Conservation (phyloP, 768 basidiomycete genomes). For the Cyclocybe cylindracea region DNA sequence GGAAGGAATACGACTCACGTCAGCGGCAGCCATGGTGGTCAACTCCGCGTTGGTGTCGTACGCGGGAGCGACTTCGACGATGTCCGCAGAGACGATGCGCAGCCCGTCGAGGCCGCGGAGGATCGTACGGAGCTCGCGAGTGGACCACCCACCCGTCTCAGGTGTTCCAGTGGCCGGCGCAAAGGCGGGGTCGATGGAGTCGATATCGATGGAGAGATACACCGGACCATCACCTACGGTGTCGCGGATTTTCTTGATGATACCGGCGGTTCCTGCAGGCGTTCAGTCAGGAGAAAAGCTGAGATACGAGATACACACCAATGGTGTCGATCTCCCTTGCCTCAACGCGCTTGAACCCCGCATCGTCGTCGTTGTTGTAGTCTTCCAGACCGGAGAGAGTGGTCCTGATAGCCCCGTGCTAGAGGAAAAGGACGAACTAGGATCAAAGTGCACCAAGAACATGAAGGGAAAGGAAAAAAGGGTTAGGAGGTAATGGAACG, state of each 20-base stretch:
- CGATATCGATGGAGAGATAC: constrained; percentile 80
- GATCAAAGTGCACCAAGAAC: constrained; percentile 55
- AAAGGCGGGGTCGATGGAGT: constrained; percentile 79
- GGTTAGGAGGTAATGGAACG: constrained; percentile 19
- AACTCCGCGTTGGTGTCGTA: constrained; percentile 58
- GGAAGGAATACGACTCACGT: constrained; percentile 28
- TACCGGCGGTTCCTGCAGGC: constrained; percentile 64
- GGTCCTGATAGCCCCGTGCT: constrained; percentile 89
- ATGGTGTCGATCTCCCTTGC: constrained; percentile 84
- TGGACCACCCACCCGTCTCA: constrained; percentile 84
- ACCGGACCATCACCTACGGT: constrained; percentile 76
- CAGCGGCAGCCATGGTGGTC: constrained; percentile 39
- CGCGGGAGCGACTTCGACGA: constrained; percentile 85
- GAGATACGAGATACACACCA: too few species aligned
- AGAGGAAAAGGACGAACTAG: constrained; percentile 58
- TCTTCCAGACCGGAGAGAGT: constrained; percentile 78
- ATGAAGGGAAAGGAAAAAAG: constrained; percentile 17
- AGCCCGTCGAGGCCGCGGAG: constrained; percentile 75
- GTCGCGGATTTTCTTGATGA: constrained; percentile 77
- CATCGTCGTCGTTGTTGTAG: constrained; percentile 73
- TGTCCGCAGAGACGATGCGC: constrained; percentile 77
- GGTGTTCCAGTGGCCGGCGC: constrained; percentile 86
- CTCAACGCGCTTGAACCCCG: constrained; percentile 82
- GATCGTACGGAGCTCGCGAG: constrained; percentile 78
- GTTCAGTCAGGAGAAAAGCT: too few species aligned